Evolutionary conservation across 1,284 basidiomycete genomes (phyloP).

Genomic region (Cerioporus squamosus): DNA sequence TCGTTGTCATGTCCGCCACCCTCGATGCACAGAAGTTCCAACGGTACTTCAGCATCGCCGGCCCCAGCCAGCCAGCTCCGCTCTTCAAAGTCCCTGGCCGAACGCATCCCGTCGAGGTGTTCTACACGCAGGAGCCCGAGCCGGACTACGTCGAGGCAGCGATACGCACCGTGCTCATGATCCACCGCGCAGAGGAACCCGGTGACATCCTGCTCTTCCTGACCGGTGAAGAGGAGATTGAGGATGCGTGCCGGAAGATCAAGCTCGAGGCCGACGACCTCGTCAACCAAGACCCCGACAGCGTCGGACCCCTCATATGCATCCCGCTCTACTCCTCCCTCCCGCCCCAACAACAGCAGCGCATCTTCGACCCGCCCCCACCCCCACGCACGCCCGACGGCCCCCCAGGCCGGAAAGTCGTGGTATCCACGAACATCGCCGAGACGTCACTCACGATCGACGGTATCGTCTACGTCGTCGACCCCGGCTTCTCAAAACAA

Average conservation of each 20-base stretch:
- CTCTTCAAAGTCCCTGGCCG: constrained; percentile 96
- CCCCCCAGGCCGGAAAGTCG: constrained; percentile 90
- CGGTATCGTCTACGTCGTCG: constrained; percentile 98
- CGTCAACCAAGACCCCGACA: constrained; percentile 66
- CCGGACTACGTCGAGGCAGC: constrained; percentile 98
- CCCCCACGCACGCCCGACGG: constrained; percentile 63
- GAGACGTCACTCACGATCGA: constrained; percentile 99
- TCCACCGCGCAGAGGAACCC: constrained; percentile 93
- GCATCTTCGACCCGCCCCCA: constrained; percentile 92
- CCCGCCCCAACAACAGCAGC: constrained; percentile 91
- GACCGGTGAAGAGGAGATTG: constrained; percentile 98
- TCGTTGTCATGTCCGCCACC: constrained; percentile 99
- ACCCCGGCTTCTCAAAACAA: constrained; percentile 97
- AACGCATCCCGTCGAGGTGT: constrained; percentile 95
- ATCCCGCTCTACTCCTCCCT: constrained; percentile 44
- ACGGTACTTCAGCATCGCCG: constrained; percentile 85
- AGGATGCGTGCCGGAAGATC: constrained; percentile 95
- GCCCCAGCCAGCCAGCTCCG: constrained; percentile 61
- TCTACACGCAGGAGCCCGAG: constrained; percentile 96
- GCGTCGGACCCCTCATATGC: constrained; percentile 86
- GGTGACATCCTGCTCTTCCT: constrained; percentile 96
- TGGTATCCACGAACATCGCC: constrained; percentile 97
- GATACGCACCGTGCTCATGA: constrained; percentile 96
- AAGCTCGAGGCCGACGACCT: constrained; percentile 88
- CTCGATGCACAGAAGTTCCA: constrained; percentile 98